These are phyloP conservation scores for Austropuccinia psidii DNA, from an alignment of 1,284 basidiomycete species.

Conservation along the genomic window DNA sequence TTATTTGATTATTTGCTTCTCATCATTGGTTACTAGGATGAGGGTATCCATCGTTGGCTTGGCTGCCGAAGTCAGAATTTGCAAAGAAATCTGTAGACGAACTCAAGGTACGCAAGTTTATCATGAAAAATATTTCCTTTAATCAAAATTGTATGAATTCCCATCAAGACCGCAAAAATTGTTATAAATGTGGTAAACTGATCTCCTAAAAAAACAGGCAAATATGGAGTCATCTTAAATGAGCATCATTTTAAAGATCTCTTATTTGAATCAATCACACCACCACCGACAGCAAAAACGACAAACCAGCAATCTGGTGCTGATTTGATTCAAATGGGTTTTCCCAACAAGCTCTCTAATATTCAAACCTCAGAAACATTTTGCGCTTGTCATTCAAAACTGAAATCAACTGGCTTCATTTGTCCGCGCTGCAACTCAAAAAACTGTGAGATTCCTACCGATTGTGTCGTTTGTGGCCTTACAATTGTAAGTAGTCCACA, in stretches of 20 bases:
- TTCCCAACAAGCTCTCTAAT: conserved; percentile 80
- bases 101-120: conserved; percentile 39
- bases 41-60: conserved; percentile 86
- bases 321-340: conserved; percentile 91
- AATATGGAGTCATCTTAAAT: conserved; percentile 90
- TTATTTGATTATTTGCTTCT: neutral
- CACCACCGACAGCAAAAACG: conserved; percentile 61
- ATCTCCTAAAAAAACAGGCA: conserved; percentile 53
- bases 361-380: conserved; percentile 61
- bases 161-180: no score
- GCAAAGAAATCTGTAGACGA: conserved; percentile 59
- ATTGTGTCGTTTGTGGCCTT: conserved; percentile 91
- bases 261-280: conserved; percentile 89
- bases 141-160: no score
- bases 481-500: conserved; percentile 98
- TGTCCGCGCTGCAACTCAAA: conserved; percentile 88
- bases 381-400: conserved; percentile 85
- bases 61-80: conserved; percentile 95
- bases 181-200: no score
- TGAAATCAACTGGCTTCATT: conserved; percentile 82
- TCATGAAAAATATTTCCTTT: no score
- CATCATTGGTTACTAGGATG: conserved; percentile 56
- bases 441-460: conserved; percentile 95
- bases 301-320: conserved; percentile 50
- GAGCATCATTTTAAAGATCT: conserved; percentile 94